Evolutionary conservation across 768 basidiomycete genomes (phyloP).

Genomic region (Rhodotorula paludigena): DNA sequence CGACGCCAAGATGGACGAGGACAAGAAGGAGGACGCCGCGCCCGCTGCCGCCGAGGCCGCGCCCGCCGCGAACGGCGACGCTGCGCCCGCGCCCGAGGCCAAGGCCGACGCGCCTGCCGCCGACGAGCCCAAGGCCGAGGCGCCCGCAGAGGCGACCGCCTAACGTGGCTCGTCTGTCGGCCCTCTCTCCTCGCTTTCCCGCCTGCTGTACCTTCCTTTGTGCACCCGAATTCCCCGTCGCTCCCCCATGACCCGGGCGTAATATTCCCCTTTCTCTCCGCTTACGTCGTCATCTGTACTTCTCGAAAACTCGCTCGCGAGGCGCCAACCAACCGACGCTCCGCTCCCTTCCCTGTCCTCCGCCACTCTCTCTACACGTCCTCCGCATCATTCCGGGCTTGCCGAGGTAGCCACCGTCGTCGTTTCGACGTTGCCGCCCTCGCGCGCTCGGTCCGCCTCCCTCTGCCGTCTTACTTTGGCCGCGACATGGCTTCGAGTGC

Average conservation of each 20-base stretch:
- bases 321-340: background rate
- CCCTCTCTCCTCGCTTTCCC: background rate
- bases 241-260: background rate
- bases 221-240: background rate
- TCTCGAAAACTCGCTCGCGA: background rate
- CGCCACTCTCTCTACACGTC: too few species aligned
- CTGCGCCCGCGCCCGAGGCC: background rate
- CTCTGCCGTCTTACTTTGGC: too few species aligned
- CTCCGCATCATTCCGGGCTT: too few species aligned
- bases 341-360: background rate
- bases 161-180: background rate
- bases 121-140: slow-evolving; percentile 12
- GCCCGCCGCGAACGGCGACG: background rate
- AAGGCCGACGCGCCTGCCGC: background rate
- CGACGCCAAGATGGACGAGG: slow-evolving; percentile 23
- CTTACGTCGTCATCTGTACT: background rate
- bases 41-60: slow-evolving; percentile 11
- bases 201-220: background rate
- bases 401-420: too few species aligned
- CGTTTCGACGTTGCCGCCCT: too few species aligned
- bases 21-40: slow-evolving; percentile 2
- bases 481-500: too few species aligned
- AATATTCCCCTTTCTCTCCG: background rate
- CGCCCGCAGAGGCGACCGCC: background rate
- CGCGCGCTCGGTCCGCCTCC: too few species aligned